Conservation (phyloP, 2,329 filamentous ascomycete species). For the Colletotrichum eremochloae region DNA sequence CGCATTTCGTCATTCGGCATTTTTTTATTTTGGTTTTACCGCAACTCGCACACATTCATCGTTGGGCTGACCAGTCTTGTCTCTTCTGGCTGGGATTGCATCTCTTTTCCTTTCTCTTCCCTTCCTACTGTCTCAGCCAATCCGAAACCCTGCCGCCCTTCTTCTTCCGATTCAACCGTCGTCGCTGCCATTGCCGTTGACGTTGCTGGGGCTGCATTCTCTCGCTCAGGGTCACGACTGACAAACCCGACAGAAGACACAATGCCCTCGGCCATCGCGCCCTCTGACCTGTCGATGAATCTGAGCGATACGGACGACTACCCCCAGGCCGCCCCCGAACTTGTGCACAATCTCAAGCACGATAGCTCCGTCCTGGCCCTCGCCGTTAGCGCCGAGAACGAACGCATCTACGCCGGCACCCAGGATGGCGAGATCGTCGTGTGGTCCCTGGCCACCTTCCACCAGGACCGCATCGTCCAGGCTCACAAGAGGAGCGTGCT, state of each 20-base stretch:
- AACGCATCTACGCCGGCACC: slow-evolving; percentile 90
- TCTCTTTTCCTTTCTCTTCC: background rate
- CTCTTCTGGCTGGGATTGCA: slow-evolving; percentile 19
- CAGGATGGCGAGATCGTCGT: slow-evolving; percentile 94
- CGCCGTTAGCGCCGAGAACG: slow-evolving; percentile 80
- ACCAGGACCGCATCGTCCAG: slow-evolving; percentile 82
- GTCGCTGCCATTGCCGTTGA: background rate
- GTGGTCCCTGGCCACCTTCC: slow-evolving; percentile 91
- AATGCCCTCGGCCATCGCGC: slow-evolving; percentile 39
- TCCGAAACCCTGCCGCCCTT: background rate
- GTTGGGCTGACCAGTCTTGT: background rate
- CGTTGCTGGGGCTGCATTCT: background rate
- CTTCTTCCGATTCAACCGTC: background rate
- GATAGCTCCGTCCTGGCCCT: slow-evolving; percentile 86
- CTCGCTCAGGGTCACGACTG: slow-evolving; percentile 7
- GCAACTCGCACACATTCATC: slow-evolving; percentile 1
- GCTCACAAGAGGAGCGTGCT: slow-evolving; percentile 94
- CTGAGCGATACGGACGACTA: slow-evolving; percentile 45
- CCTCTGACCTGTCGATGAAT: slow-evolving; percentile 42
- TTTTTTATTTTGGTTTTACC: slow-evolving; percentile 31
- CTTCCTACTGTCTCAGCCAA: slow-evolving; percentile 17
- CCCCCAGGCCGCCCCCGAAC: slow-evolving; percentile 63
- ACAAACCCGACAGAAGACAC: slow-evolving; percentile 38
- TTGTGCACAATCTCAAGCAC: slow-evolving; percentile 82
- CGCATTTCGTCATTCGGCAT: slow-evolving; percentile 42